A percentile compares a stretch with the other conserved stretches of the same genome.
phyloP scores from a whole-genome alignment of 2,329 filamentous ascomycete genomes.

The Hymenotorrendiella dingleyae region DNA sequence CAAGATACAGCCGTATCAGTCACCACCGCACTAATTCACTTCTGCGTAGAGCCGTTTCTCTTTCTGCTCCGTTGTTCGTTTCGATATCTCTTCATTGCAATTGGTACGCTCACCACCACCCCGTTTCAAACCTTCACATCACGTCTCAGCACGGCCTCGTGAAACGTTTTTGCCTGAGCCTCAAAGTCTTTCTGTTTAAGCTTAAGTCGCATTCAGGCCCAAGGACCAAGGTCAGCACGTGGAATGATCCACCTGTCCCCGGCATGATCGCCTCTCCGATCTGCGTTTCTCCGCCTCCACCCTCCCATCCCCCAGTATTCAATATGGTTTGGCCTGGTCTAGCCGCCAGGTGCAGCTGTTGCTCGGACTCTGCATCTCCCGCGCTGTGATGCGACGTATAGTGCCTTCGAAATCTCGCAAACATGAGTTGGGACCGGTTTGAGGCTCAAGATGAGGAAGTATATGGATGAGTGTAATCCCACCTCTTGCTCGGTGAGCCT shows the following conservation, averaged over 20 bases:
- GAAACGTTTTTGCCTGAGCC: constrained; percentile 2
- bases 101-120: no score
- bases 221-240: no score
- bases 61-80: no score
- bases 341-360: no score
- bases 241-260: no score
- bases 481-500: not conserved
- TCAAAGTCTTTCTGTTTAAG: not conserved
- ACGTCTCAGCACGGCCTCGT: constrained; percentile 4
- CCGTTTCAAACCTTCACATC: not conserved
- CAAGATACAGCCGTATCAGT: no score
- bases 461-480: constrained; percentile 2
- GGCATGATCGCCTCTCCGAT: not conserved
- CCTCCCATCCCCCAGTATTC: not conserved
- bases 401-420: no score
- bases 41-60: no score
- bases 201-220: not conserved
- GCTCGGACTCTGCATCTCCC: not conserved
- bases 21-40: no score
- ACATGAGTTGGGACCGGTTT: no score
- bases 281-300: not conserved
- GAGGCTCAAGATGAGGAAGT: not conserved
- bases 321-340: no score
- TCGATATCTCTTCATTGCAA: no score
- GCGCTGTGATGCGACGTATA: constrained; percentile 1